Evolutionary conservation across 768 basidiomycete species (phyloP), one percentile per base, ranked within the genome.

Genomic region (Boletus reticulatus): DNA sequence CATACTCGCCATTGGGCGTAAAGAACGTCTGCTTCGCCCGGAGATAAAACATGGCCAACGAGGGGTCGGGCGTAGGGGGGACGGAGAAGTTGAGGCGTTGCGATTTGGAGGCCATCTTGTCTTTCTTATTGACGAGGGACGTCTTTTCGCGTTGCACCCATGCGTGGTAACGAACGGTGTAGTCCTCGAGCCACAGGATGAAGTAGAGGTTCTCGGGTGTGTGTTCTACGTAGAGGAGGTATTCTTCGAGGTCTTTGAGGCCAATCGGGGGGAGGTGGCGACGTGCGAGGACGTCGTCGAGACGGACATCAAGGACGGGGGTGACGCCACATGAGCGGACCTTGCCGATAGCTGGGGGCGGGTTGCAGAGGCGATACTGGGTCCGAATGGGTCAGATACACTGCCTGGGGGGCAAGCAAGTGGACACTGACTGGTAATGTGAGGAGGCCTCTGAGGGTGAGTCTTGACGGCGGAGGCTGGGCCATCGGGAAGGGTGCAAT

Each of bases 11-110:
- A 53, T 81, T 81, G 19, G 87, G 87, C 4, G 84, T 87, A 58
- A 91, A 82, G 67, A 92, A 92, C 1, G 89, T 92, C 65, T 88
- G 83, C 61, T 89, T 90, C 11, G 89, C 89, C 37, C 89, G 84
- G 4, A 81, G 75, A 65, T 88, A 92, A 72, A 90, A 92, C 75
- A 87, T 80, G 56, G 87, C 82, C 47, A 92, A 75, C 6, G 83
- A 71, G 0, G 82, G 81, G 47, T 77, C 75, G 29, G 77, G 80
- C 3, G 67, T 60, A 3, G 76, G 63, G 0, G 78, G 75, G 5
- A 68, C 58, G 6, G 55, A 36, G 20, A 67, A 69, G 59, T 65
- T 22, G 64, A 63, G 58, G 71, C 68, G 57, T 56, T 68, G 57
- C 66, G 75, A 32, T 67, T 72, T 58, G 69, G 74, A 38, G 63